A percentile compares a stretch with the other conserved stretches of the same genome.
phyloP scores from a whole-genome alignment of 768 basidiomycete species.

The Calocybe cyanea region DNA sequence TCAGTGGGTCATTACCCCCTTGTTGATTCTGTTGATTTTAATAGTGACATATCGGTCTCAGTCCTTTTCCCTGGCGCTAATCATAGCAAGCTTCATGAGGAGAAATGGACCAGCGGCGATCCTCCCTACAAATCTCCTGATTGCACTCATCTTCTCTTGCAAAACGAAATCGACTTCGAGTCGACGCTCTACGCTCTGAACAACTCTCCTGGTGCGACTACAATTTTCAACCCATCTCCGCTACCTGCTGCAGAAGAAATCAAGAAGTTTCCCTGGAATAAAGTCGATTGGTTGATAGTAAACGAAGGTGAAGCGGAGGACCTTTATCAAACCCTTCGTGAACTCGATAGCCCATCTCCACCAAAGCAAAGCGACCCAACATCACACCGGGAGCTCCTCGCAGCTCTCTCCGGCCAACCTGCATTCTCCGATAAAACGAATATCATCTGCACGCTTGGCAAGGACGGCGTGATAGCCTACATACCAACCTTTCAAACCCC shows the following conservation, averaged over 20 bases:
- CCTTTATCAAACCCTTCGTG: slow-evolving; percentile 26
- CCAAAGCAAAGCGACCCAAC: slow-evolving; percentile 8
- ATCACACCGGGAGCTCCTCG: slow-evolving; percentile 14
- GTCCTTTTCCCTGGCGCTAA: slow-evolving; percentile 62
- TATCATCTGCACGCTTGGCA: slow-evolving; percentile 56
- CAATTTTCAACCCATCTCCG: slow-evolving; percentile 58
- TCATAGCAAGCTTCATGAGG: slow-evolving; percentile 35
- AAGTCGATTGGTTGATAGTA: slow-evolving; percentile 52
- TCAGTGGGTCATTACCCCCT: slow-evolving; percentile 35
- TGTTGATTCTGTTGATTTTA: not conserved
- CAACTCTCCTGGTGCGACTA: slow-evolving; percentile 22
- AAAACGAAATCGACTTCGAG: slow-evolving; percentile 52
- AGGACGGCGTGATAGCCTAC: slow-evolving; percentile 44
- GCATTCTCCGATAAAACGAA: slow-evolving; percentile 34
- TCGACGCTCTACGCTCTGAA: slow-evolving; percentile 36
- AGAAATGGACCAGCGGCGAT: slow-evolving; percentile 16
- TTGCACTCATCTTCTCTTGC: slow-evolving; percentile 51
- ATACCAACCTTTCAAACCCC: slow-evolving; percentile 25
- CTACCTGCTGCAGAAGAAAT: slow-evolving; percentile 40
- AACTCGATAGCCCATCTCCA: slow-evolving; percentile 2
- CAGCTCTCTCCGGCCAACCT: slow-evolving; percentile 18
- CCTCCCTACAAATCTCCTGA: slow-evolving; percentile 24
- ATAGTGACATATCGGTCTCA: slow-evolving; percentile 15
- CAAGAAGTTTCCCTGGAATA: slow-evolving; percentile 43
- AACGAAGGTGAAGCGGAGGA: slow-evolving; percentile 48